Evolutionary conservation across 2,329 filamentous ascomycete genomes (phyloP), one percentile per base, ranked within the genome.

Genomic region (Talaromyces piceae): DNA sequence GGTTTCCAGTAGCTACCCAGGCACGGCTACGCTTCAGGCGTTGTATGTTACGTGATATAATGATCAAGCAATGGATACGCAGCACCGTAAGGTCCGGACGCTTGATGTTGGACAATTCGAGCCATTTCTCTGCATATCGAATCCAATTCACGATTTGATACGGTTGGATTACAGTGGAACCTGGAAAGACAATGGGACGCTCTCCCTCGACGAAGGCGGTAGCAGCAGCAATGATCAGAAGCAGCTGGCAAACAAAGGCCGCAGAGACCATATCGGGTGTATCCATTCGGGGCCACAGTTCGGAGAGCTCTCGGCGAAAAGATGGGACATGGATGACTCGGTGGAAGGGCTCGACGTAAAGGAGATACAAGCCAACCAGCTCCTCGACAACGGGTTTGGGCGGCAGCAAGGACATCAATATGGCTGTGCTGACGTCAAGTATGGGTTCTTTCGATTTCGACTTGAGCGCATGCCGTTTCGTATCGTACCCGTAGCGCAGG

Each of bases 71-170:
- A 12, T 75, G 71, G 3, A 79, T 64, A 28, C 80, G 77, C 37
- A 80, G 73, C 51, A 74, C 69, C 2, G 61, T 64, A 1, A 78
- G 65, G 2, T 74, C 75, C 3, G 77, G 70, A 13, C 78, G 74
- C 59, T 81, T 82, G 41, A 76, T 72, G 43, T 73, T 81, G 1
- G 90, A 87, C 62, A 91, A 86, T 61, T 94, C 88, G 37, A 97
- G 76, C 54, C 96, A 86, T 2, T 84, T 82, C 65, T 96, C 91
- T 2, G 90, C 88, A 83, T 97, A 94, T 45, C 85, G 81, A 53
- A 97, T 88, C 65, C 91, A 96, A 60, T 88, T 85, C 22, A 67
- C 49, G 1, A 65, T 67, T 2, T 64, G 67, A 49, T 62, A 65
- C 47, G 62, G 64, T 43, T 57, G 59, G 33, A 67, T 56, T 12